Conservation (phyloP, 176 grass and related monocot species). For the Oryza officinalis region DNA sequence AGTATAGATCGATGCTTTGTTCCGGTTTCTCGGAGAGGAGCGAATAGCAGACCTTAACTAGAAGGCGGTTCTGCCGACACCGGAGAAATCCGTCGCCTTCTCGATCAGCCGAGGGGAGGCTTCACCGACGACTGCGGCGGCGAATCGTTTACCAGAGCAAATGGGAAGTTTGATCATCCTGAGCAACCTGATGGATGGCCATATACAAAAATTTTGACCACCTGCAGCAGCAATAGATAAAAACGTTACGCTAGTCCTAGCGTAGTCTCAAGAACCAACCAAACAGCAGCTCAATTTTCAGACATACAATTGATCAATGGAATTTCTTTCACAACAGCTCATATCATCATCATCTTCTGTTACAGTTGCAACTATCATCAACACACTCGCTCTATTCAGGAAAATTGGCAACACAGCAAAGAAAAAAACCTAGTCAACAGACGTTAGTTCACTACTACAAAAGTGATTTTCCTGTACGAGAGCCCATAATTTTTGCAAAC, state of each 20-base stretch:
- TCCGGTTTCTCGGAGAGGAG: too few species aligned
- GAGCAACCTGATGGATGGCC: not conserved
- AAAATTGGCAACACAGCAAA: conserved; percentile 44
- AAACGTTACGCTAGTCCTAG: too few species aligned
- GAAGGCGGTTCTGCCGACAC: too few species aligned
- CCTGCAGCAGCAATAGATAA: not conserved
- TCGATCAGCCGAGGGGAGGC: too few species aligned
- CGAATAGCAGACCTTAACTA: too few species aligned
- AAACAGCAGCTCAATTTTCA: not conserved
- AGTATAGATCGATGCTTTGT: too few species aligned
- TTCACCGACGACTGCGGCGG: too few species aligned
- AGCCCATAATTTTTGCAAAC: too few species aligned
- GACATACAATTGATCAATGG: conserved; percentile 2
- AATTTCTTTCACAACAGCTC: conserved; percentile 33
- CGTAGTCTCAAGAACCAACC: not conserved
- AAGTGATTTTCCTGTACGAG: too few species aligned
- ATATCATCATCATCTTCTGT: conserved; percentile 10
- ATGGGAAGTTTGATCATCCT: not conserved
- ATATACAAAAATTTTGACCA: not conserved
- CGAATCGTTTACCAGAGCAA: too few species aligned
- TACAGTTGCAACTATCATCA: conserved; percentile 27
- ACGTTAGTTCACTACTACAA: too few species aligned
- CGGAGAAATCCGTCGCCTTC: too few species aligned
- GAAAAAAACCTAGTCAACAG: conserved; percentile 9
- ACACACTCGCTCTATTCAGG: conserved; percentile 35